Percentiles rank a stretch among this genome's conserved stretches.
phyloP scores from a whole-genome alignment of 208 protist genomes.

The Acanthamoeba triangularis region DNA sequence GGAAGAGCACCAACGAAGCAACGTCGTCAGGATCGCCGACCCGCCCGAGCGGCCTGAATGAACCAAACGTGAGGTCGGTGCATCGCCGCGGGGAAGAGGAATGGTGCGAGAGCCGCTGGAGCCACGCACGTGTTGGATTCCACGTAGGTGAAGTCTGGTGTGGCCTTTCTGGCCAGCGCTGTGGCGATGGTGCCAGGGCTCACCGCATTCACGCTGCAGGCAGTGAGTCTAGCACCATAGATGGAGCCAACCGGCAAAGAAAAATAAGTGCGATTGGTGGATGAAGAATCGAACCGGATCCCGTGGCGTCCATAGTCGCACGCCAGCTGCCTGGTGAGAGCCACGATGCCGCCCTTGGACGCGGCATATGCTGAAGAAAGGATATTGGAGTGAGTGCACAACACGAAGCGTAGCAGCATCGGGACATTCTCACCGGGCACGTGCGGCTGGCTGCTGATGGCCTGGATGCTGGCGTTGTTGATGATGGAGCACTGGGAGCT shows the following conservation, averaged over 20 bases:
- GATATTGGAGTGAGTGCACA: neutral
- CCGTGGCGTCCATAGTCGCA: conserved; percentile 39
- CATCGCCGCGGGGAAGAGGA: neutral
- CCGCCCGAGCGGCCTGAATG: neutral
- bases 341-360: conserved; percentile 1
- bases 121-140: conserved; percentile 9
- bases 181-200: conserved; percentile 44
- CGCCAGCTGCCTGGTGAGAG: conserved; percentile 29
- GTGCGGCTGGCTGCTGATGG: conserved; percentile 2
- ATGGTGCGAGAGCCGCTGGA: neutral
- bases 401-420: neutral
- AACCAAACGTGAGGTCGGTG: neutral
- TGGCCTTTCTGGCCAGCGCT: neutral
- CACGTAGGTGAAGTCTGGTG: conserved; percentile 15
- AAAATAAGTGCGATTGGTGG: neutral
- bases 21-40: conserved; percentile 15
- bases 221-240: neutral
- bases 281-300: neutral
- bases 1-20: conserved; percentile 1
- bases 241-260: neutral
- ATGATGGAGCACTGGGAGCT: conserved; percentile 39
- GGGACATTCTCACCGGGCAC: neutral
- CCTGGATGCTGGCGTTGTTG: conserved; percentile 65
- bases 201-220: neutral
- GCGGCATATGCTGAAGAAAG: neutral